Percentiles rank a stretch among this genome's conserved stretches.
These are phyloP conservation scores for Aspergillus neoniger DNA, from an alignment of 2,329 filamentous ascomycete genomes.

Conservation along the genomic window DNA sequence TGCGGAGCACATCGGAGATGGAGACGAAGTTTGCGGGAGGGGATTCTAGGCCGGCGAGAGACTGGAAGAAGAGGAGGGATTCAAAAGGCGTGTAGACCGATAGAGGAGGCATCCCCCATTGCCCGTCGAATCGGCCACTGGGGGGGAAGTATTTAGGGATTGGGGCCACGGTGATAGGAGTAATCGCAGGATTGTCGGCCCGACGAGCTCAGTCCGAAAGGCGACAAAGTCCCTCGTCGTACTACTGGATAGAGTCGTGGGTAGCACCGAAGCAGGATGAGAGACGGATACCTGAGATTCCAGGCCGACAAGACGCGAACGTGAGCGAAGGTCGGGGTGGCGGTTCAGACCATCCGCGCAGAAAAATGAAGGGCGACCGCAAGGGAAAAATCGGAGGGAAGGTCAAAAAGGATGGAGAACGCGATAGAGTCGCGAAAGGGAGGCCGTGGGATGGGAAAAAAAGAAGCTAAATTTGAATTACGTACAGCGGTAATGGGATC, in stretches of 20 bases:
- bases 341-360: constrained; percentile 27
- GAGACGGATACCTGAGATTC: neutral
- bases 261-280: constrained; percentile 10
- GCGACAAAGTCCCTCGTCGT: constrained; percentile 5
- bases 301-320: constrained; percentile 3
- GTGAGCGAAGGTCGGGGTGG: constrained; percentile 16
- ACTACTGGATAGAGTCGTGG: constrained; percentile 6
- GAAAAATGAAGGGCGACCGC: constrained; percentile 19
- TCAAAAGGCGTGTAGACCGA: constrained; percentile 80
- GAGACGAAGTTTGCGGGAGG: constrained; percentile 66
- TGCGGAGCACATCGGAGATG: constrained; percentile 73
- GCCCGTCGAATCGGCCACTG: constrained; percentile 41
- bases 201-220: constrained; percentile 10
- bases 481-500: neutral
- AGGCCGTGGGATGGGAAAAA: constrained; percentile 2
- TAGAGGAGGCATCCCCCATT: constrained; percentile 60
- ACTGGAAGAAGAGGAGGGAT: constrained; percentile 81
- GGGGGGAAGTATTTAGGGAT: constrained; percentile 36
- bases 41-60: constrained; percentile 68
- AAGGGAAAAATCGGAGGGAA: constrained; percentile 9
- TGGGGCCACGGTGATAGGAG: constrained; percentile 39
- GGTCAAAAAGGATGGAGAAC: constrained; percentile 5
- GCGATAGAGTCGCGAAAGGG: constrained; percentile 8
- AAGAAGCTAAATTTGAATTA: neutral
- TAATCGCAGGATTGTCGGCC: constrained; percentile 14